Conservation (phyloP, 2,329 filamentous ascomycete genomes). For the Trichoderma koningii region DNA sequence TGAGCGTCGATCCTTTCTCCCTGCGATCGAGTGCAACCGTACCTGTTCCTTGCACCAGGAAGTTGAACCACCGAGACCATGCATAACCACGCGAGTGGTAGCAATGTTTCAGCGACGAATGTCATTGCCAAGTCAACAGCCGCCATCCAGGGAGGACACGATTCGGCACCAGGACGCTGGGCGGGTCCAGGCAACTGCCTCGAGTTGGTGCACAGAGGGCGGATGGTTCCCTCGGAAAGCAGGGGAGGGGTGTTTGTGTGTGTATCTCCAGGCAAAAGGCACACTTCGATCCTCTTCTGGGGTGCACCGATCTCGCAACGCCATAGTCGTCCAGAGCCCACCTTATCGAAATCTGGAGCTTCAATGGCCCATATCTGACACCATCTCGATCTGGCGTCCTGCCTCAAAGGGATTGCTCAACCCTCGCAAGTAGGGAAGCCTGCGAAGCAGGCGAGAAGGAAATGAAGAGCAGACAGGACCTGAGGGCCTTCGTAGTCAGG, state of each 20-base stretch:
- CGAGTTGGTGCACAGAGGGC: slow-evolving; percentile 10
- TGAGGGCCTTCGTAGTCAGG: not conserved
- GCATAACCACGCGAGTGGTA: slow-evolving; percentile 1
- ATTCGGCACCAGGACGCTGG: slow-evolving; percentile 13
- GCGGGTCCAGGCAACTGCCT: slow-evolving; percentile 5
- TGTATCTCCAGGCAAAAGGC: slow-evolving; percentile 15
- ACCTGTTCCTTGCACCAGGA: not conserved
- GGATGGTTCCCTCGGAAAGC: not conserved
- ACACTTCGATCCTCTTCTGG: not conserved
- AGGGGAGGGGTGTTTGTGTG: not conserved
- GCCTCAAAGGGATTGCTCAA: slow-evolving; percentile 9
- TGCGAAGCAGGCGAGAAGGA: not conserved
- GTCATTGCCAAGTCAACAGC: slow-evolving; percentile 34
- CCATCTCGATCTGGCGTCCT: not conserved
- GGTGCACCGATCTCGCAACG: not conserved
- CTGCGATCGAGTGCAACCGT: not conserved
- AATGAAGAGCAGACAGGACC: not conserved
- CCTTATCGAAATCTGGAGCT: not conserved
- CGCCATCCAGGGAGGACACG: slow-evolving; percentile 13
- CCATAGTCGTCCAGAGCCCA: not conserved
- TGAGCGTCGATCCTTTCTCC: slow-evolving; percentile 9
- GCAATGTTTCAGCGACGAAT: slow-evolving; percentile 33
- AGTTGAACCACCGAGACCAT: not conserved
- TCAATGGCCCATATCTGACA: slow-evolving; percentile 4
- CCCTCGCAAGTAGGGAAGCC: slow-evolving; percentile 8